Conservation (phyloP, 2,329 filamentous ascomycete genomes). For the Didymella arachidicola region DNA sequence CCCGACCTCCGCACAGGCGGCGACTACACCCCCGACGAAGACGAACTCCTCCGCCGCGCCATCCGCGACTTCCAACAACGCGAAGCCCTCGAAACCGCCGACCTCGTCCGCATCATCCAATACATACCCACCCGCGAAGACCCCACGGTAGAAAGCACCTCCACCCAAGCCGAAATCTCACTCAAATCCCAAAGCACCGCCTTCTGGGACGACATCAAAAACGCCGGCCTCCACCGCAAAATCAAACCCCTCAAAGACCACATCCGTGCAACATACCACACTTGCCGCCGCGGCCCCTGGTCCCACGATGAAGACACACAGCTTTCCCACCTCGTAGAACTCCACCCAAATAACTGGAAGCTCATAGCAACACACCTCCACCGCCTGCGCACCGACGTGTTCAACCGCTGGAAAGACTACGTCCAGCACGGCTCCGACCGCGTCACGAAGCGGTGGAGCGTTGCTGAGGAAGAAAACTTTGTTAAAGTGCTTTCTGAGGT, state of each 20-base stretch:
- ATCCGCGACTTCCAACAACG: constrained; percentile 33
- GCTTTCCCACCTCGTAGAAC: constrained; percentile 57
- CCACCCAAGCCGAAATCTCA: constrained; percentile 13
- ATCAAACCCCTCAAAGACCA: constrained; percentile 49
- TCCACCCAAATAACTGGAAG: constrained; percentile 66
- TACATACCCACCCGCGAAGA: background rate
- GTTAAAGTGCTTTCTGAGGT: constrained; percentile 63
- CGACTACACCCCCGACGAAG: constrained; percentile 32
- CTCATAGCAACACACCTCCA: constrained; percentile 66
- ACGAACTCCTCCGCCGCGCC: constrained; percentile 36
- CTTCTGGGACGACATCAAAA: constrained; percentile 46
- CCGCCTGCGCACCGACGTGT: constrained; percentile 70
- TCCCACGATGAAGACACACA: constrained; percentile 65
- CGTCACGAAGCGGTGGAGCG: constrained; percentile 65
- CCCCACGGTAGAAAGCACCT: background rate
- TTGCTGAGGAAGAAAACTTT: constrained; percentile 66
- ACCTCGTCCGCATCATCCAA: constrained; percentile 36
- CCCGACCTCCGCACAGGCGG: constrained; percentile 27
- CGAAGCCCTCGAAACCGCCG: constrained; percentile 21
- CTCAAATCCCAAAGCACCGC: constrained; percentile 23
- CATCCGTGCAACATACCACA: constrained; percentile 70
- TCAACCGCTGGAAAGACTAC: constrained; percentile 75
- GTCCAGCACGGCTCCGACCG: constrained; percentile 64
- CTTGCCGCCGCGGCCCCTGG: constrained; percentile 70
- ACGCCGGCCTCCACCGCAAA: constrained; percentile 44